Evolutionary conservation across 768 basidiomycete genomes (phyloP), one percentile per base, ranked within the genome.

Genomic region (Multifurca ochricompacta): DNA sequence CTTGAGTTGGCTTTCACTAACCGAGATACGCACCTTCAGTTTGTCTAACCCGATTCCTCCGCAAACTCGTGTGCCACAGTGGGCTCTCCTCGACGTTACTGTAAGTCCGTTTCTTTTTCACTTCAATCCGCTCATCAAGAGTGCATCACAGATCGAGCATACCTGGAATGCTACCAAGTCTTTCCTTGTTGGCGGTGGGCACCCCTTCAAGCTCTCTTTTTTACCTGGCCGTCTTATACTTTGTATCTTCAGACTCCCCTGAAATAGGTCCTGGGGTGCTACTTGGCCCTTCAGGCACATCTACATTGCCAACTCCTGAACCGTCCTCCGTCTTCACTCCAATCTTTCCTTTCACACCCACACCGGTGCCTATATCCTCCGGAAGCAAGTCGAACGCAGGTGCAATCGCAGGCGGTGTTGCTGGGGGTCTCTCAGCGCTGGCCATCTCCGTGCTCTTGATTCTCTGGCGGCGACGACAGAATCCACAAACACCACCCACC

Each of bases 41-140:
- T 56, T 56, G 16, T 44, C 49, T 9, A 41, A 47, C 9, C 37
- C 50, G 6, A 25, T 56, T 14, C 55, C 55, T 18, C 11, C 25
- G 3, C 49, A 44, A 45, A 56, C 49, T 14, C 21, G 32, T 6
- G 55, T 56, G 11, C 44, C 37, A 2, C n/a, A 28, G 10, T 56
- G 55, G 49, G 36, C 49, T 21, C 54, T 51, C 43, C 6, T 51
- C 2, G 43, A 56, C 4, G 6, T 41, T 18, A 51, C 44, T n/a
- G n/a, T n/a, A n/a, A n/a, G n/a, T n/a, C n/a, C n/a, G n/a, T n/a
- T n/a, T n/a, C n/a, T n/a, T n/a, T n/a, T n/a, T n/a, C n/a, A n/a
- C n/a, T n/a, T n/a, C n/a, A n/a, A n/a, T n/a, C n/a, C n/a, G n/a
- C n/a, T n/a, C n/a, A n/a, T n/a, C n/a, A n/a, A n/a, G n/a, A 19